Conservation (phyloP, 768 basidiomycete species). For the Dictyophora rubrovolvata region DNA sequence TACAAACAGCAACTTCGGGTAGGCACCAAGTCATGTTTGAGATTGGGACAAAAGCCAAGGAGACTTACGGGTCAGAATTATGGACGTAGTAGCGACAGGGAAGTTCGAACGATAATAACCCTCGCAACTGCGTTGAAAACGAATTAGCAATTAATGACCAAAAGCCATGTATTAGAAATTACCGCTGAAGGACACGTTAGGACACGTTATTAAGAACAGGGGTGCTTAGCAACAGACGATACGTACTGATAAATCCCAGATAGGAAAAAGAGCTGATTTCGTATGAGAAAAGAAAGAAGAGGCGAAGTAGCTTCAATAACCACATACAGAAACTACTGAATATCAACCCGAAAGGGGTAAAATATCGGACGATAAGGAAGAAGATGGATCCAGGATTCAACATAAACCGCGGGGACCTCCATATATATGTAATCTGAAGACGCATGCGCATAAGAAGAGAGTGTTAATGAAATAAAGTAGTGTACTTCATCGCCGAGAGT, state of each 20-base stretch:
- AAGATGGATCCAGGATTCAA: not conserved
- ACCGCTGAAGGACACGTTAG: not conserved
- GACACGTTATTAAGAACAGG: not conserved
- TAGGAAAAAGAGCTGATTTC: not conserved
- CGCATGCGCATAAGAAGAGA: not conserved
- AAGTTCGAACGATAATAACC: not conserved
- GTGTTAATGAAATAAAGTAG: not conserved
- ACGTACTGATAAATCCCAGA: not conserved
- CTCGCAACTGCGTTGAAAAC: not conserved
- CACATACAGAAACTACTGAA: not conserved
- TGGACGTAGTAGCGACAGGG: not conserved
- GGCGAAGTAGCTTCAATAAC: not conserved
- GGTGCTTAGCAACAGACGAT: not conserved
- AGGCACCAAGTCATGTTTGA: not conserved
- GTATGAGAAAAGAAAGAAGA: not conserved
- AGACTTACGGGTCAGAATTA: not conserved
- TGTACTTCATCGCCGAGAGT: constrained; percentile 1
- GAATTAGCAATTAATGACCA: not conserved
- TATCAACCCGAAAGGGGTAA: not conserved
- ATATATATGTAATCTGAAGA: not conserved
- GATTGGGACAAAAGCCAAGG: not conserved
- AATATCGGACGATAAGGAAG: not conserved
- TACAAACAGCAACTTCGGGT: not conserved
- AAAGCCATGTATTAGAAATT: not conserved
- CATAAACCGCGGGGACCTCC: not conserved